Conservation (phyloP, 352 stramenopile species). For the Globisporangium cylindrosporum region DNA sequence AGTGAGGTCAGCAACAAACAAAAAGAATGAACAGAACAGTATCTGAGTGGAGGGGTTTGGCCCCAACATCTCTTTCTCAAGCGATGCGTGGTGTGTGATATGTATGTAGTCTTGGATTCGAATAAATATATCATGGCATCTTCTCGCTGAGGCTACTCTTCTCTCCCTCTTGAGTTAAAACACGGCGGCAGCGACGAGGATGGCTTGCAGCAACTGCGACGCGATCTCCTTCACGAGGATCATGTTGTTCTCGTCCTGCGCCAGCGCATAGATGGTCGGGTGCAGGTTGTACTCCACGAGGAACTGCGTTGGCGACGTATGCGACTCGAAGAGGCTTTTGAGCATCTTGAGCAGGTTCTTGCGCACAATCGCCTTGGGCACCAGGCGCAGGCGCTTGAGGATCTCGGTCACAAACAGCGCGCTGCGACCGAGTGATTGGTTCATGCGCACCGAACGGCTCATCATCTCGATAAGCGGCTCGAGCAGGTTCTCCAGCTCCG, state of each 20-base stretch:
- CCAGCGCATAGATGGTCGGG: conserved; percentile 68
- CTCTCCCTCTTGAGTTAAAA: conserved; percentile 25
- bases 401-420: conserved; percentile 86
- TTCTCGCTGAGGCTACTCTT: neutral
- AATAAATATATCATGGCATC: conserved; percentile 14
- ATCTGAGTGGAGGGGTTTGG: neutral
- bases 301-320: conserved; percentile 83
- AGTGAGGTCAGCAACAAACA: neutral
- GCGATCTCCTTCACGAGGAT: conserved; percentile 89
- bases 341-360: conserved; percentile 93
- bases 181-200: conserved; percentile 68
- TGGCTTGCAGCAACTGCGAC: conserved; percentile 79
- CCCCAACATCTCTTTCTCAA: no score
- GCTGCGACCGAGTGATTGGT: conserved; percentile 82
- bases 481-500: conserved; percentile 76
- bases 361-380: conserved; percentile 86
- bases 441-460: conserved; percentile 68
- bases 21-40: neutral
- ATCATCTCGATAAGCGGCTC: conserved; percentile 82
- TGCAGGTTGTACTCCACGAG: conserved; percentile 89
- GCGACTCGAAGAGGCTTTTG: conserved; percentile 86
- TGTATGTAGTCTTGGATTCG: neutral
- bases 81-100: neutral
- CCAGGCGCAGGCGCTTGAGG: conserved; percentile 67
- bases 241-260: conserved; percentile 87